Evolutionary conservation across 2,329 filamentous ascomycete species (phyloP), one percentile per base, ranked within the genome.

Genomic region (Aureobasidium melanogenum): DNA sequence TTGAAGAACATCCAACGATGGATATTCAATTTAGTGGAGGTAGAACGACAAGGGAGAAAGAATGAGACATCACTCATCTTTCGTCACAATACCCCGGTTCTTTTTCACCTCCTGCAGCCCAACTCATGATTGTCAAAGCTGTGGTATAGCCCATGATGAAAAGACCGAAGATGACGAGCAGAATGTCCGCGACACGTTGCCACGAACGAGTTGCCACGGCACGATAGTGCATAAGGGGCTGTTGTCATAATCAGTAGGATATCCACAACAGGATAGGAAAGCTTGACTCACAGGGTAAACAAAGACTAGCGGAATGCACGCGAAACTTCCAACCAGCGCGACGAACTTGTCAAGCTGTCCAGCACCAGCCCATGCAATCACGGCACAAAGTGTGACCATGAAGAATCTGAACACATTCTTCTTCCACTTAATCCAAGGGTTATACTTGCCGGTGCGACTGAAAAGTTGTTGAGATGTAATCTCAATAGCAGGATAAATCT

Each of bases 391-490:
- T 69, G 89, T 84, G 55, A 97, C 94, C 64, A 97, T 85, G 71
- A 93, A 87, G 80, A 97, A 99, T 60, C 94, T 88, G 79, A 96
- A 99, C 36, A 88, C 79, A 68, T 99, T 99, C 85, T 99, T 99
- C 81, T 97, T 89, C 94, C 94, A 99, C 79, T 99, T 99, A 80
- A 99, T 96, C 71, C 90, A 94, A 0, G 91, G 92, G 72, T 97
- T 97, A 77, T 97, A 96, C 76, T 99, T 99, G 68, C 94, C 92
- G 64, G 91, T 96, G 71, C 88, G 83, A 26, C 89, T 96, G 74
- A 97, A 99, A 7, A 97, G 81, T 66, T 91, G 91, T 68, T 96
- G 96, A 75, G 96, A 92, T 36, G 90, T 91, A 70, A 99, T 99
- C 71, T 93, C 88, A 69, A 99, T 97, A 46, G 94, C 94, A 0